Percentiles rank a stretch among this genome's conserved stretches.
Conservation (phyloP, 345 rosid genomes). For the Draba incana region DNA sequence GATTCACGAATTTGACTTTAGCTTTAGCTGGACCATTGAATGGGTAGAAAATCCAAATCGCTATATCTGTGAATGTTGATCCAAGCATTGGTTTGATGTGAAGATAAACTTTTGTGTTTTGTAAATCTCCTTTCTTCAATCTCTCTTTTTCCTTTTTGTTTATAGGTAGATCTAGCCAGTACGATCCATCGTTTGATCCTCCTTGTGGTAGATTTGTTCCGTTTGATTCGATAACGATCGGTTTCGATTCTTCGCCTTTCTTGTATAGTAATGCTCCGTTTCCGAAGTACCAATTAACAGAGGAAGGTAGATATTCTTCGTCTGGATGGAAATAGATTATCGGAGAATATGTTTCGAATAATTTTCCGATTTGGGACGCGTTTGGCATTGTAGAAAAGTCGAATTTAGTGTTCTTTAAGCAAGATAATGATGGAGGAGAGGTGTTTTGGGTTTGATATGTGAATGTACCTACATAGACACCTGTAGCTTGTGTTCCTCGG, state of each 20-base stretch:
- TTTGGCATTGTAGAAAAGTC: slow-evolving; percentile 66
- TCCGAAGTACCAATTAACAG: slow-evolving; percentile 68
- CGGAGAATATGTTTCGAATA: slow-evolving; percentile 65
- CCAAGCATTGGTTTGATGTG: slow-evolving; percentile 83
- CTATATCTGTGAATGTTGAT: slow-evolving; percentile 75
- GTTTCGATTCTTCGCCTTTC: slow-evolving; percentile 66
- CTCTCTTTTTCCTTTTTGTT: slow-evolving; percentile 53
- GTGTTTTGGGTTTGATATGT: slow-evolving; percentile 40
- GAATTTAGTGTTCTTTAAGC: slow-evolving; percentile 62
- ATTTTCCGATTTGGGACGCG: slow-evolving; percentile 46
- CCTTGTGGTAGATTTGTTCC: slow-evolving; percentile 92
- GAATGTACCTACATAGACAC: slow-evolving; percentile 68
- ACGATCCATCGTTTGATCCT: slow-evolving; percentile 68
- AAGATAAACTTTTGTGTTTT: slow-evolving; percentile 53
- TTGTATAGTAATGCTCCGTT: slow-evolving; percentile 78
- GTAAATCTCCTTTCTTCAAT: slow-evolving; percentile 71
- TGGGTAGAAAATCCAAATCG: slow-evolving; percentile 79
- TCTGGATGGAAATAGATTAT: slow-evolving; percentile 71
- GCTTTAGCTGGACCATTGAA: slow-evolving; percentile 80
- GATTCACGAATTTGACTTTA: slow-evolving; percentile 57
- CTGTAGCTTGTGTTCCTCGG: slow-evolving; percentile 56
- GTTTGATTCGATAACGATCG: slow-evolving; percentile 48
- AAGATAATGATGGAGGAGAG: slow-evolving; percentile 42
- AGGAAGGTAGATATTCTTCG: slow-evolving; percentile 73
- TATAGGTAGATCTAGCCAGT: slow-evolving; percentile 79